Conservation (phyloP, 805 yeast genomes). For the Monosporozyma aerobia region DNA sequence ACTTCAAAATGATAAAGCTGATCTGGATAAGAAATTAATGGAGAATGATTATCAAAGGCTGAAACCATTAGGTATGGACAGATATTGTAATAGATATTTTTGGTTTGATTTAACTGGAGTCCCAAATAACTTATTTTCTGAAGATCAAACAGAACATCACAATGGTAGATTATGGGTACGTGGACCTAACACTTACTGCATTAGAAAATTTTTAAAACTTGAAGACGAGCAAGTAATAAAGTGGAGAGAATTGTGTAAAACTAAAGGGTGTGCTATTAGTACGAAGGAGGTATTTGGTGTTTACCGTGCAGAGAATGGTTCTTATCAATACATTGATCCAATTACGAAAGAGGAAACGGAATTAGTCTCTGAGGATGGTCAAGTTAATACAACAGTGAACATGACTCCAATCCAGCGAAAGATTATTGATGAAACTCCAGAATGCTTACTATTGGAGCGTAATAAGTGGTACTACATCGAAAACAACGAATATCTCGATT, state of each 20-base stretch:
- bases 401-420: constrained; percentile 44
- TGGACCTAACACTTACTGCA: constrained; percentile 62
- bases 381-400: constrained; percentile 9
- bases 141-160: constrained; percentile 48
- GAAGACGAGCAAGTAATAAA: constrained; percentile 18
- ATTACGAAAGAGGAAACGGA: constrained; percentile 11
- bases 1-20: constrained; percentile 39
- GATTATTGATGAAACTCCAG: constrained; percentile 56
- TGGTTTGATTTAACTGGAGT: constrained; percentile 89
- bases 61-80: constrained; percentile 68
- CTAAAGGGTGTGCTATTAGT: constrained; percentile 16
- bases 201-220: constrained; percentile 29
- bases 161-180: constrained; percentile 88
- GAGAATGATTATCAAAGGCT: constrained; percentile 74
- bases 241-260: constrained; percentile 21
- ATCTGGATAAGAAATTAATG: constrained; percentile 50
- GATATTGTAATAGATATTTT: constrained; percentile 83
- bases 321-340: constrained; percentile 10
- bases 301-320: constrained; percentile 14
- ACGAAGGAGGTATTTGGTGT: constrained; percentile 22
- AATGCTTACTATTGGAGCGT: constrained; percentile 39
- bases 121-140: constrained; percentile 39
- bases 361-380: constrained; percentile 18
- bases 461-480: constrained; percentile 69
- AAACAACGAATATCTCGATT: constrained; percentile 44